Percentiles rank a stretch among this genome's conserved stretches.
phyloP scores from a whole-genome alignment of 2,329 filamentous ascomycete species.

The Macrophomina tecta region DNA sequence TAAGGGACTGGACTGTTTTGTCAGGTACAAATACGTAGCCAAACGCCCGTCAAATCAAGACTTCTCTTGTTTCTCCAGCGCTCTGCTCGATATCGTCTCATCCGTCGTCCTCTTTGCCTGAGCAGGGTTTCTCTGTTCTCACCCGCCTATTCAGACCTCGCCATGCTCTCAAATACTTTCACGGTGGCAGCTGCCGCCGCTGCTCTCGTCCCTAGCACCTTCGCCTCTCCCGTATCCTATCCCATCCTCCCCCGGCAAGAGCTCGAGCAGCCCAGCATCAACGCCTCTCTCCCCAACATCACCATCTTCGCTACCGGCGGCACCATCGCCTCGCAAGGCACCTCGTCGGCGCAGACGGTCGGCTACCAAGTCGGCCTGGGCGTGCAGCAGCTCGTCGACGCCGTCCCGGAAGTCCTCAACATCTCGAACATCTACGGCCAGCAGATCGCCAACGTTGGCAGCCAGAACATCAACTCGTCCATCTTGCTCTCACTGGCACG shows the following conservation, averaged over 20 bases:
- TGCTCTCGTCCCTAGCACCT: neutral
- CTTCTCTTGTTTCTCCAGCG: neutral
- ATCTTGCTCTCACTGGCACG: conserved; percentile 57
- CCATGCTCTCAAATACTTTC: conserved; percentile 16
- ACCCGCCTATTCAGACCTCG: neutral
- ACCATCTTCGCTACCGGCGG: conserved; percentile 65
- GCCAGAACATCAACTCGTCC: conserved; percentile 52
- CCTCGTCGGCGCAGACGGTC: conserved; percentile 58
- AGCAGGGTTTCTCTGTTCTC: neutral
- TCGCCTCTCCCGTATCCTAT: conserved; percentile 1
- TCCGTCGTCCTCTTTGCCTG: neutral
- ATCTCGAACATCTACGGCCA: conserved; percentile 62
- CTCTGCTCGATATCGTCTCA: neutral
- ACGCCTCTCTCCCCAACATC: conserved; percentile 60
- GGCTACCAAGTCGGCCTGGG: conserved; percentile 61
- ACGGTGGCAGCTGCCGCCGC: neutral
- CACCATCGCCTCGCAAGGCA: conserved; percentile 63
- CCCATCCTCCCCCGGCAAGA: conserved; percentile 2
- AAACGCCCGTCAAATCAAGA: neutral
- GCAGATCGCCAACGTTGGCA: conserved; percentile 46
- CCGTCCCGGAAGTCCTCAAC: conserved; percentile 61
- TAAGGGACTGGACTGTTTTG: neutral
- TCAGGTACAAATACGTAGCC: neutral
- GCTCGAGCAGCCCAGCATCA: conserved; percentile 40
- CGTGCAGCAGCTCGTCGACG: conserved; percentile 59